Evolutionary conservation across 2,329 filamentous ascomycete species (phyloP).

Genomic region (Chaetomium olivaceum): DNA sequence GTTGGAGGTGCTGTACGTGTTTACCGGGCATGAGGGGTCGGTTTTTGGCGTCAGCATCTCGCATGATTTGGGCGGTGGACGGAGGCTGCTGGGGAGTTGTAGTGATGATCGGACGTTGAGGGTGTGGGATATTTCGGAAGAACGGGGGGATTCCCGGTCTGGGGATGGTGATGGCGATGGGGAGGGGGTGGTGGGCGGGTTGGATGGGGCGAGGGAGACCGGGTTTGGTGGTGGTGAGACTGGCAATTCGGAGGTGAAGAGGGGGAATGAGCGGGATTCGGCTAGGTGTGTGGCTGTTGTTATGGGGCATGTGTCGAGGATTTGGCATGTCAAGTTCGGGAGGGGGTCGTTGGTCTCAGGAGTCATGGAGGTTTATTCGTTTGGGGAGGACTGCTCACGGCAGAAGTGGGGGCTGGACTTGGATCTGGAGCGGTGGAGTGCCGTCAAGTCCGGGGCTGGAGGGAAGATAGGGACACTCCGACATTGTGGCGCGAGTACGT

Average conservation of each 20-base stretch:
- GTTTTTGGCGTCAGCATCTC: conserved; percentile 90
- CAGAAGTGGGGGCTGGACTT: conserved; percentile 67
- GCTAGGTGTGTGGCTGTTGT: conserved; percentile 62
- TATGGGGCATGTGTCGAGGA: conserved; percentile 86
- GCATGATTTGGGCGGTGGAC: conserved; percentile 47
- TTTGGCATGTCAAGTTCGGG: conserved; percentile 78
- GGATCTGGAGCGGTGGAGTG: conserved; percentile 14
- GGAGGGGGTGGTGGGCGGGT: conserved; percentile 1
- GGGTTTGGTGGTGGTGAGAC: conserved; percentile 61
- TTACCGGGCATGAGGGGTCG: conserved; percentile 81
- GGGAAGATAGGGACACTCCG: conserved; percentile 42
- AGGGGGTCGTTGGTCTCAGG: neutral
- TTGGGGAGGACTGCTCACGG: conserved; percentile 80
- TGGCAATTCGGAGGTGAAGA: conserved; percentile 34
- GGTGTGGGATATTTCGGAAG: conserved; percentile 72
- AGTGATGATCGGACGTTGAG: conserved; percentile 91
- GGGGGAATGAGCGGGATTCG: conserved; percentile 36
- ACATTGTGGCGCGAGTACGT: conserved; percentile 57
- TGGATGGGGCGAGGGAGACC: conserved; percentile 54
- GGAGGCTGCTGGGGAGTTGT: conserved; percentile 79
- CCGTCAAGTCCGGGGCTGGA: conserved; percentile 5
- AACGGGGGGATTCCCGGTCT: neutral
- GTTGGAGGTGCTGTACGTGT: conserved; percentile 53
- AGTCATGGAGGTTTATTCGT: conserved; percentile 58
- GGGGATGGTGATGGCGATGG: conserved; percentile 37